Evolutionary conservation across 805 yeast genomes (phyloP), one percentile per base, ranked within the genome.

Genomic region (Cyberlindnera misumaiensis): DNA sequence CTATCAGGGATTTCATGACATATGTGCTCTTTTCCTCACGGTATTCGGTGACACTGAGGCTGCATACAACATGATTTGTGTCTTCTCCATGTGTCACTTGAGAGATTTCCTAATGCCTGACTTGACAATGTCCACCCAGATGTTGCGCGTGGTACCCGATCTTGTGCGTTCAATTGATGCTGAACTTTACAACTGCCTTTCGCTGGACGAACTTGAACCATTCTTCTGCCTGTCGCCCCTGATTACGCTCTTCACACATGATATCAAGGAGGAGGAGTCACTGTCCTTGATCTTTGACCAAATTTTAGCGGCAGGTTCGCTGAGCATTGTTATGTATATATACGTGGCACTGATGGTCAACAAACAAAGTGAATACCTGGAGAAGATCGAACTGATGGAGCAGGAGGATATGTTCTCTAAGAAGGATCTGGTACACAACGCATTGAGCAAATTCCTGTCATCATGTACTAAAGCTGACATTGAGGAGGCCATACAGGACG

Each of bases 1-100:
- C 59, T 90, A 88, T 58, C 98, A 90, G 60, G 98, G 98, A 0
- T 86, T 73, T 58, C 97, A 90, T 59, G 97, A 93, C 51, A 66
- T 93, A 15, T 88, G 86, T 2, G 70, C 84, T 28, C 70, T 83
- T 4, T 64, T 84, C 6, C 61, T 83, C 4, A 54, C 81, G 13
- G 73, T 81, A 1, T 75, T 77, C 10, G 62, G 57, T 4, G 63
- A 48, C 39, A 12, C 22, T 11, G 52, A 52, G 15, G 51, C 77
- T 6, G 61, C 46, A 1, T 50, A 44, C 27, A 6, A 3, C 8
- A 12, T 34, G 8, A 34, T 89, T 35, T 80, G 77, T 39, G 55
- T 61, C 24, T 62, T 87, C 34, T 68, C 93, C 0, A 47, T 83
- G 8, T 46, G 63, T 37, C 83, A 78, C 53, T 60, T 93, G 31